A percentile compares a stretch with the other conserved stretches of the same genome.
These are phyloP conservation scores for Castanopsis chinensis DNA, from an alignment of 306 rosid species.

Conservation along the genomic window DNA sequence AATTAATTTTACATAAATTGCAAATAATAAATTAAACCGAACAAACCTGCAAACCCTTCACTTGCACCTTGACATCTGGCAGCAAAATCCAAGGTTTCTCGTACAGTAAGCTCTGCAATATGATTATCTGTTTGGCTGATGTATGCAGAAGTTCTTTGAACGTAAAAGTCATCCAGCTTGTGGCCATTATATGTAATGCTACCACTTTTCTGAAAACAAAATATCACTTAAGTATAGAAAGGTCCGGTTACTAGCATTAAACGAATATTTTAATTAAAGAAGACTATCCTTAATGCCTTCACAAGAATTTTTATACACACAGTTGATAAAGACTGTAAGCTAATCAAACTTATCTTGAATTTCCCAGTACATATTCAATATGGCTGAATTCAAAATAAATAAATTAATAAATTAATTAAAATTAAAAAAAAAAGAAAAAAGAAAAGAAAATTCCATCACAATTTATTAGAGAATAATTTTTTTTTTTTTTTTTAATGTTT, in stretches of 20 bases:
- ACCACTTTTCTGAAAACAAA: slow-evolving; percentile 53
- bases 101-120: slow-evolving; percentile 73
- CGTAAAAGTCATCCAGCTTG: slow-evolving; percentile 53
- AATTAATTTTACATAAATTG: background rate
- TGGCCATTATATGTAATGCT: slow-evolving; percentile 75
- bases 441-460: background rate
- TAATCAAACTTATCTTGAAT: background rate
- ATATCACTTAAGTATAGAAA: background rate
- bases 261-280: background rate
- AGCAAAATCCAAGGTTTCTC: slow-evolving; percentile 90
- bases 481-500: no score
- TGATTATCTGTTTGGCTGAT: slow-evolving; percentile 89
- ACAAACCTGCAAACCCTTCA: slow-evolving; percentile 67
- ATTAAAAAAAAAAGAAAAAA: no score
- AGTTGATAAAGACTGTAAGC: background rate
- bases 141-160: slow-evolving; percentile 82
- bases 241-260: background rate
- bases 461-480: background rate
- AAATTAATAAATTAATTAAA: no score
- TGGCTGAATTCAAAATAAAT: no score
- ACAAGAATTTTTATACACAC: background rate
- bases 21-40: background rate
- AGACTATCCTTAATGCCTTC: background rate
- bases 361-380: background rate
- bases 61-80: slow-evolving; percentile 93